These are phyloP conservation scores for Lactuca sativa DNA, from an alignment of 129 eudicot species.

Conservation along the genomic window DNA sequence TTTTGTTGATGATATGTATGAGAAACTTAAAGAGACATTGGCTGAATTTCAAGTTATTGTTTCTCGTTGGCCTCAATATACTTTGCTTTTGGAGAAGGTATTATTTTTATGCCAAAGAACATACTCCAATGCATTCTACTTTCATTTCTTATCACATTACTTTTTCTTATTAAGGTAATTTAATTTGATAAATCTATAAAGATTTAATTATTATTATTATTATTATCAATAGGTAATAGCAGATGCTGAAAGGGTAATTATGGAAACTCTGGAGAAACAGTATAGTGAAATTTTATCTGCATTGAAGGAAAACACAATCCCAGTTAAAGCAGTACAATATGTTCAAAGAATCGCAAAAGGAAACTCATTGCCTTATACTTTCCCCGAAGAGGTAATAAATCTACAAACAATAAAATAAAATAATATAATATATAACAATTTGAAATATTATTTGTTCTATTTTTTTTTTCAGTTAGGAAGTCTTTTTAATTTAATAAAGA, in stretches of 20 bases:
- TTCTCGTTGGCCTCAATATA: conserved; percentile 74
- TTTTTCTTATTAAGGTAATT: too few species aligned
- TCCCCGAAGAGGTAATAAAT: conserved; percentile 60
- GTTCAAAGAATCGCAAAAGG: conserved; percentile 77
- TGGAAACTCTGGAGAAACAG: conserved; percentile 71
- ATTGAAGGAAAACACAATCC: conserved; percentile 63
- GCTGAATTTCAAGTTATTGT: conserved; percentile 60
- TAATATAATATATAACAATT: background rate
- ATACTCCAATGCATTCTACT: too few species aligned
- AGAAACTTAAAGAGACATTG: conserved; percentile 50
- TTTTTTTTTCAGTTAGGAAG: conserved; percentile 58
- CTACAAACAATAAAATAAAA: too few species aligned
- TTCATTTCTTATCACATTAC: too few species aligned
- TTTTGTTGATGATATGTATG: conserved; percentile 72
- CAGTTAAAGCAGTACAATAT: conserved; percentile 63
- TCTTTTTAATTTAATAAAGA: conserved; percentile 66
- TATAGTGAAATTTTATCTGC: conserved; percentile 68
- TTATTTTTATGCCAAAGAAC: conserved; percentile 1
- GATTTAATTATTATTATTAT: background rate
- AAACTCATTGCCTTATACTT: conserved; percentile 40
- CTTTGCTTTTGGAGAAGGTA: conserved; percentile 62
- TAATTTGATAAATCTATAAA: background rate
- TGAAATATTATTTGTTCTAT: conserved; percentile 1
- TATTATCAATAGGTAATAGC: conserved; percentile 55
- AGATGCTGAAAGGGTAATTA: conserved; percentile 66